These are phyloP conservation scores for Thuja plicata DNA, from an alignment of 83 land plant genomes.

Conservation along the genomic window DNA sequence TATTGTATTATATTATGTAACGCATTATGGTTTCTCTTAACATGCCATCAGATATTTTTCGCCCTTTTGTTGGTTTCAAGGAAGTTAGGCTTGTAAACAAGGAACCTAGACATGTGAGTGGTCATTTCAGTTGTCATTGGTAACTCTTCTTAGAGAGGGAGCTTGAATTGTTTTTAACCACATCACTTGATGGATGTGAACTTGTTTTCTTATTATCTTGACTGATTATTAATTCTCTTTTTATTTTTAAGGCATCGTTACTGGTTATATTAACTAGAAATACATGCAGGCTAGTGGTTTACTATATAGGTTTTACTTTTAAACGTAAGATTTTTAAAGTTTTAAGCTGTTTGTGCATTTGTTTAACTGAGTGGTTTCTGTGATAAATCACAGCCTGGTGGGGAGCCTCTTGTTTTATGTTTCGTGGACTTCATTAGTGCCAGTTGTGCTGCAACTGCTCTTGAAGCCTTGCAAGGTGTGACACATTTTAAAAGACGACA, in stretches of 20 bases:
- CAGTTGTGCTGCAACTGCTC: constrained; percentile 66
- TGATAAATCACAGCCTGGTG: constrained; percentile 47
- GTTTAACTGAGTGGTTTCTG: not conserved
- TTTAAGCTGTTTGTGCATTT: too few species aligned
- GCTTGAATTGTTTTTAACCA: too few species aligned
- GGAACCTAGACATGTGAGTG: constrained; percentile 62
- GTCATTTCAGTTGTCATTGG: not conserved
- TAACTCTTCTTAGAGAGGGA: not conserved
- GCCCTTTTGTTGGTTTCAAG: constrained; percentile 75
- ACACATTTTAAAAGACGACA: too few species aligned
- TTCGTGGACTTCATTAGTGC: constrained; percentile 77
- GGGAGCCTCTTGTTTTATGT: constrained; percentile 68
- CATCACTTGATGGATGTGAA: too few species aligned
- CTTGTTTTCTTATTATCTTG: too few species aligned
- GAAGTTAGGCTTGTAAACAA: constrained; percentile 77
- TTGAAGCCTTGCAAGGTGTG: constrained; percentile 78
- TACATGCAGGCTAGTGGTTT: not conserved
- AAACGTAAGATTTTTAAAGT: too few species aligned
- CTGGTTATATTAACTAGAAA: too few species aligned
- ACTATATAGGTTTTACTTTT: too few species aligned
- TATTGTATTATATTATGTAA: not conserved
- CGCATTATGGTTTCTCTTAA: constrained; percentile 20
- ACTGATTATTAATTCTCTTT: too few species aligned
- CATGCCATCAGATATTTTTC: constrained; percentile 58
- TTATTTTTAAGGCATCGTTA: not conserved